Evolutionary conservation across 2,329 filamentous ascomycete species (phyloP).

Genomic region (Cryphonectria parasitica): DNA sequence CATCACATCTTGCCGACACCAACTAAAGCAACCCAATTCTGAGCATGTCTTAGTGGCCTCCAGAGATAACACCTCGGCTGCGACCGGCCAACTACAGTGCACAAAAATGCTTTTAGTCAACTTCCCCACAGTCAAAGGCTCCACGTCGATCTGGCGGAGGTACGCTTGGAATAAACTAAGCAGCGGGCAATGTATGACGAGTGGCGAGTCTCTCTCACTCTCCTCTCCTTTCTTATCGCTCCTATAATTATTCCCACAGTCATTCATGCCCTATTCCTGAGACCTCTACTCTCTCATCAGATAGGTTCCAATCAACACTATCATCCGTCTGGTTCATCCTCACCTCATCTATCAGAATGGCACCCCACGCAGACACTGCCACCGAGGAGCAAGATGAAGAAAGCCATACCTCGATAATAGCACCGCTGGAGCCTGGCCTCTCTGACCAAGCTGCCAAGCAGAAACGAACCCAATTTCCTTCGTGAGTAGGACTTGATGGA

Average conservation of each 20-base stretch:
- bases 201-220: background rate
- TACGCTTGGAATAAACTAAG: background rate
- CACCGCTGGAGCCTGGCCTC: slow-evolving; percentile 22
- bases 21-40: background rate
- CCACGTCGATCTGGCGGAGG: background rate
- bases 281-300: background rate
- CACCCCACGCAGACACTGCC: slow-evolving; percentile 24
- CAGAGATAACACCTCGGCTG: background rate
- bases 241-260: background rate
- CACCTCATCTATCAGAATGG: slow-evolving; percentile 7
- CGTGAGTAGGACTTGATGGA: background rate
- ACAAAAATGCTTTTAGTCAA: slow-evolving; percentile 1
- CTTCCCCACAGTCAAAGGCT: background rate
- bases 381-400: background rate
- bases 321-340: background rate
- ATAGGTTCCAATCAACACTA: background rate
- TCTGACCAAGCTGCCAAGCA: slow-evolving; percentile 15
- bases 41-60: background rate
- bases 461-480: slow-evolving; percentile 3
- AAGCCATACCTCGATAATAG: slow-evolving; percentile 16
- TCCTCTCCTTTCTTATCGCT: background rate
- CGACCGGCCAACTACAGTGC: background rate
- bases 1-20: background rate
- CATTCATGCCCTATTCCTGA: background rate
- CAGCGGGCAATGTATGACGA: background rate